Base-by-base conservation (phyloP, 164 flowering plant species). In the Chimonanthus praecox region DNA sequence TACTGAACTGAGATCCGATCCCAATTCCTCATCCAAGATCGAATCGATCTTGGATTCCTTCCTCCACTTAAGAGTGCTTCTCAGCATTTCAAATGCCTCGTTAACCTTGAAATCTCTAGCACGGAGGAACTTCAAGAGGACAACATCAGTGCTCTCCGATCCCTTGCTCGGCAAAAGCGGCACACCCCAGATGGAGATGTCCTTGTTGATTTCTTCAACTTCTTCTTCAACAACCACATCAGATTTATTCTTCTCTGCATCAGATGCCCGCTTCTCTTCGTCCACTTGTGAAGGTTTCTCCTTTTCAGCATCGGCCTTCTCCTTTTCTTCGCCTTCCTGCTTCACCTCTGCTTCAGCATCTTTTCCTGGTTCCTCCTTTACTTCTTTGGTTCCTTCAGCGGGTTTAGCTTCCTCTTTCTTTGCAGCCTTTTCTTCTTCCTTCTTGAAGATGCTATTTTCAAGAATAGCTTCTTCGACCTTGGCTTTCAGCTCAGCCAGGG, bases 61-160 rank as follows among this genome's bases (percentile, higher is more conserved):
- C 79, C 98, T 75, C 98, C 98, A 93, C 47, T 68, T 72, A 10
- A 94, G 85, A 48, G 91, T 86, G 47, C 80, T 90, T 54, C 69
- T 81, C 33, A 94, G 83, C 98, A 94, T 90, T 75, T 88, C 88
- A 11, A 85, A 82, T 3, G 97, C 87, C 3, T 91, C 97, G 45
- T 76, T 75, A 13, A 85, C 92, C 79, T 79, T 90, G 76, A 88
- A 91, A 6, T 93, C 94, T 21, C 91, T 79, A 4, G 97, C 98
- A 58, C 87, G 84, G 70, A 93, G 71, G 85, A 93, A 91, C 80
- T 91, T 93, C 76, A 90, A 58, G 2, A 93, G 88, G 15, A 91
- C 46, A 0, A 83, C 85, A 71, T 89, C 85, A 3, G 88, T 84
- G 9, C 84, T 74, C 64, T 82, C 87, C 3, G 69, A 78, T 5